These are phyloP conservation scores for Cystofilobasidium capitatum DNA, from an alignment of 768 basidiomycete genomes.

Conservation along the genomic window DNA sequence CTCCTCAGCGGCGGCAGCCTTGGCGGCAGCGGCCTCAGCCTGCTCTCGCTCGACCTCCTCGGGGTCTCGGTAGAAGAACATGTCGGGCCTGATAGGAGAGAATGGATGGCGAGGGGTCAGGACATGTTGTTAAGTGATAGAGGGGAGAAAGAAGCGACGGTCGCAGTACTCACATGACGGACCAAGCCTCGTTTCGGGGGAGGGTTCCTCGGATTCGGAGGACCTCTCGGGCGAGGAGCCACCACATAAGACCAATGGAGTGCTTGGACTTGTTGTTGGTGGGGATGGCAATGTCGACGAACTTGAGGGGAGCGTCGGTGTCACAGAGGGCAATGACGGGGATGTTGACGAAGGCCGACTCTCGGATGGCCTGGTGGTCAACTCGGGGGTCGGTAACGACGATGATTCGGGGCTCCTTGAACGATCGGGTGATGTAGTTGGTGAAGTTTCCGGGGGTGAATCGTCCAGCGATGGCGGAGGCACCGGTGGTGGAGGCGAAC, in stretches of 20 bases:
- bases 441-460: constrained; percentile 53
- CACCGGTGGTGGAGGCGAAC: constrained; percentile 94
- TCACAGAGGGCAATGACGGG: constrained; percentile 99
- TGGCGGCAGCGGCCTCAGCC: constrained; percentile 73
- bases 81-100: constrained; percentile 15
- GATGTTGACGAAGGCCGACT: constrained; percentile 99
- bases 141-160: constrained; percentile 13
- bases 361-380: constrained; percentile 99
- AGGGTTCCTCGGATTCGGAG: constrained; percentile 90
- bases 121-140: constrained; percentile 29
- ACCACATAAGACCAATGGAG: constrained; percentile 94
- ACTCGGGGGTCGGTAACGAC: constrained; percentile 97
- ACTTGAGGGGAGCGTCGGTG: constrained; percentile 93
- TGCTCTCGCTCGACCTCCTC: constrained; percentile 99
- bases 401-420: constrained; percentile 99
- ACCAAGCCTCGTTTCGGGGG: constrained; percentile 90
- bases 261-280: constrained; percentile 99
- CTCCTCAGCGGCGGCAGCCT: constrained; percentile 52
- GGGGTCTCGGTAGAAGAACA: constrained; percentile 94
- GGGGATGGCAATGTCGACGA: constrained; percentile 96
- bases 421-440: constrained; percentile 93
- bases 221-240: constrained; percentile 93
- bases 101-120: constrained; percentile 13
- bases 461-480: constrained; percentile 95
- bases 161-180: constrained; percentile 95